A percentile compares a stretch with the other conserved stretches of the same genome.
Evolutionary conservation across 2,329 filamentous ascomycete species (phyloP).

Genomic region (Eutypa lata): DNA sequence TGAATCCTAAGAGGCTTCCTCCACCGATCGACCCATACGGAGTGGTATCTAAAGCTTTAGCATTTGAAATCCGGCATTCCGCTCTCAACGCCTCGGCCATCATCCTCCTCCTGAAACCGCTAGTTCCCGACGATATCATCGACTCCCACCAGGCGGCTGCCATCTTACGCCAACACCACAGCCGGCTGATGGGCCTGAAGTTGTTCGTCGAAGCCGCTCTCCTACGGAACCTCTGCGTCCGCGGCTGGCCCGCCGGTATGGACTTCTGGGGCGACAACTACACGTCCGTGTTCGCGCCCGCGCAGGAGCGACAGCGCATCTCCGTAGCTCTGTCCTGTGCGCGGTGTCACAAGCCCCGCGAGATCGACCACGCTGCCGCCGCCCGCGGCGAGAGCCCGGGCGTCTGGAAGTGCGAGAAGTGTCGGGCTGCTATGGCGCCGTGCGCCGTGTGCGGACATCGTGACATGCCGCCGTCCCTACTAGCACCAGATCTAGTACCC

Average conservation of each 20-base stretch:
- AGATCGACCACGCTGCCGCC: constrained; percentile 45
- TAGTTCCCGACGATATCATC: constrained; percentile 53
- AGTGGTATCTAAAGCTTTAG: constrained; percentile 50
- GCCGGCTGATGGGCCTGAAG: constrained; percentile 55
- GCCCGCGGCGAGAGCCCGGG: constrained; percentile 36
- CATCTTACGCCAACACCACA: constrained; percentile 58
- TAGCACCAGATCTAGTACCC: constrained; percentile 15
- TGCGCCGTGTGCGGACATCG: constrained; percentile 59
- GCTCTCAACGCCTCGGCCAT: constrained; percentile 60
- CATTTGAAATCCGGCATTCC: constrained; percentile 54
- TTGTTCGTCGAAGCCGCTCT: constrained; percentile 60
- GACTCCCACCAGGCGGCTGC: constrained; percentile 53
- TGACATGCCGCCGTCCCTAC: constrained; percentile 39
- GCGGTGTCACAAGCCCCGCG: constrained; percentile 53
- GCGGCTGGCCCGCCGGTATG: constrained; percentile 52
- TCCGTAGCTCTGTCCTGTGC: constrained; percentile 53
- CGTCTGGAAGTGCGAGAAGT: constrained; percentile 59
- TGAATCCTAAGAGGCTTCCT: constrained; percentile 3
- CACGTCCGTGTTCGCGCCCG: constrained; percentile 48
- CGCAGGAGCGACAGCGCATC: constrained; percentile 47
- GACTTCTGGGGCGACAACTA: constrained; percentile 54
- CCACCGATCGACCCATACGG: constrained; percentile 54
- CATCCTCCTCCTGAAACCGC: constrained; percentile 55
- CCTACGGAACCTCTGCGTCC: constrained; percentile 58
- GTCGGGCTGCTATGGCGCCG: constrained; percentile 47